Evolutionary conservation across 2,329 filamentous ascomycete genomes (phyloP).

Genomic region (Diaporthe nobilis): DNA sequence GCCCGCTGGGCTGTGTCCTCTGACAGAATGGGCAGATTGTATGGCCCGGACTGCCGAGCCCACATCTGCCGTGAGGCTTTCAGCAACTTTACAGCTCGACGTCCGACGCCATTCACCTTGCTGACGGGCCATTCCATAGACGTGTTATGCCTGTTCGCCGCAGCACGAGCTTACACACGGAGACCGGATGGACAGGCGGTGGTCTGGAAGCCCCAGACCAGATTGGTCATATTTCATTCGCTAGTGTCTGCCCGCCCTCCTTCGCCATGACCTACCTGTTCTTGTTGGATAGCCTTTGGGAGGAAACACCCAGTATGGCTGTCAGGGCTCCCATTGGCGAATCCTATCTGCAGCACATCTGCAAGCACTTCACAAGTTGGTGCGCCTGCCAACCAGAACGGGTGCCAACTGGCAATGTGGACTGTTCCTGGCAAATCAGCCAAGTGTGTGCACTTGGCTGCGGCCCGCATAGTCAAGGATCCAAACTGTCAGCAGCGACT

Average conservation of each 20-base stretch:
- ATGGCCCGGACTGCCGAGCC: constrained; percentile 14
- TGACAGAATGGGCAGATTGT: neutral
- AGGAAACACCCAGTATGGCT: constrained; percentile 1
- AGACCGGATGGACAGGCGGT: constrained; percentile 3
- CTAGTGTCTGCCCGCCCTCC: constrained; percentile 22
- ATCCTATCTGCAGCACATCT: constrained; percentile 35
- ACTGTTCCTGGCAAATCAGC: constrained; percentile 37
- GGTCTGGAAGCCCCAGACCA: constrained; percentile 2
- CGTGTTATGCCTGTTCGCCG: neutral
- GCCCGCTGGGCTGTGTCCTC: constrained; percentile 7
- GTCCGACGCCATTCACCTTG: constrained; percentile 19
- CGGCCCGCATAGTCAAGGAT: constrained; percentile 27
- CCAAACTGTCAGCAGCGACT: neutral
- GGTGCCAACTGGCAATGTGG: constrained; percentile 39
- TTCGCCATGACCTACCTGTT: constrained; percentile 24
- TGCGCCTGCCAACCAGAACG: constrained; percentile 30
- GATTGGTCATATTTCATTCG: constrained; percentile 2
- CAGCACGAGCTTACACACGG: neutral
- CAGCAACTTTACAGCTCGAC: constrained; percentile 19
- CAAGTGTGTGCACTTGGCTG: constrained; percentile 23
- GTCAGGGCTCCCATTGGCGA: constrained; percentile 34
- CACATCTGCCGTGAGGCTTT: constrained; percentile 27
- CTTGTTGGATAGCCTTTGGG: constrained; percentile 9
- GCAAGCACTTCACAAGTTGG: constrained; percentile 38
- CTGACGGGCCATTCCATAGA: neutral